These are phyloP conservation scores for Pulicaria dysenterica DNA, from an alignment of 129 eudicot species.

Conservation along the genomic window DNA sequence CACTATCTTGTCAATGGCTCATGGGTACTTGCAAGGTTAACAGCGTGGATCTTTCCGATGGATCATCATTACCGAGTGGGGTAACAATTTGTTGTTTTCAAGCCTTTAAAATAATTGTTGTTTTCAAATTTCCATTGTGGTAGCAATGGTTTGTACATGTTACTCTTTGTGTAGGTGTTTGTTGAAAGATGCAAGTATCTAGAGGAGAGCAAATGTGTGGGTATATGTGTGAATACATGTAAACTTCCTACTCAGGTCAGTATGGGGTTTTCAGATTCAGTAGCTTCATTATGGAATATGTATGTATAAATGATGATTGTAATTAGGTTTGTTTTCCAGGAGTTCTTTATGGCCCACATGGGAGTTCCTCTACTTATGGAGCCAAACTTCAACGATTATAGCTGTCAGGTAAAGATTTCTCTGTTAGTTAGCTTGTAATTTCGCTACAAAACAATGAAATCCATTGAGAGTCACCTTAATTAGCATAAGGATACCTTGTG, in stretches of 20 bases:
- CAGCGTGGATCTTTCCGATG: conserved; percentile 67
- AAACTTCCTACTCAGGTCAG: conserved; percentile 96
- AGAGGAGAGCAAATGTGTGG: conserved; percentile 96
- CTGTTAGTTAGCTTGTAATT: not conserved
- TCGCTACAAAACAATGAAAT: not conserved
- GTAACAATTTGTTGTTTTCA: conserved; percentile 37
- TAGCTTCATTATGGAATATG: not conserved
- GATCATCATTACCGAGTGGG: conserved; percentile 78
- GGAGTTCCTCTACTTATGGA: conserved; percentile 95
- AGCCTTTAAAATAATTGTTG: not conserved
- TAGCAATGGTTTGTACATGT: conserved; percentile 10
- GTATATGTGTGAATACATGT: conserved; percentile 89
- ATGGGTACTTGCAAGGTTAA: conserved; percentile 88
- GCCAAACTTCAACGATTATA: conserved; percentile 84
- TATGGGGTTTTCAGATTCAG: not conserved
- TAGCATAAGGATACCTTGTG: too few species aligned
- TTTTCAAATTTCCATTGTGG: not conserved
- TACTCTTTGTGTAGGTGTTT: conserved; percentile 56
- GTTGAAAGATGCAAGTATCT: conserved; percentile 97
- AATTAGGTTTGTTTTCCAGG: conserved; percentile 33
- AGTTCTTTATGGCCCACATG: conserved; percentile 82
- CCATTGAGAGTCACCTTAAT: too few species aligned
- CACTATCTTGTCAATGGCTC: conserved; percentile 89
- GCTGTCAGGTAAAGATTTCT: conserved; percentile 72
- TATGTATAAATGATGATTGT: not conserved